A percentile compares a stretch with the other conserved stretches of the same genome.
Evolutionary conservation across 768 basidiomycete species (phyloP).

Genomic region (Lentinula aciculospora): DNA sequence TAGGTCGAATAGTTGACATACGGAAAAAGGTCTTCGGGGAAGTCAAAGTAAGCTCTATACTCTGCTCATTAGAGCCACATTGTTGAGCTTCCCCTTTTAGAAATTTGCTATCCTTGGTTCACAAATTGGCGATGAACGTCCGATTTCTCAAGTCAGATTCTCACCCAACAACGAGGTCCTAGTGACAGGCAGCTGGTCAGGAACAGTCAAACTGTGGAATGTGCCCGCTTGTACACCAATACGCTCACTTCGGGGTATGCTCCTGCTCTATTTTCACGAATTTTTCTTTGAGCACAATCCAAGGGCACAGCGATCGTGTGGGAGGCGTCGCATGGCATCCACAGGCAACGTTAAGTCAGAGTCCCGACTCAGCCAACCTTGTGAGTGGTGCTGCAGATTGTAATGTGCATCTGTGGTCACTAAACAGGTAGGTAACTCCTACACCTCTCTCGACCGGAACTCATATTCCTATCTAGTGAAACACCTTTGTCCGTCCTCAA

Average conservation of each 20-base stretch:
- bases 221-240: slow-evolving; percentile 85
- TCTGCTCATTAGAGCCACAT: not conserved
- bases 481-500: slow-evolving; percentile 78
- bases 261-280: not conserved
- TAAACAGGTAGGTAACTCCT: slow-evolving; percentile 53
- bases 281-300: slow-evolving; percentile 8
- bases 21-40: slow-evolving; percentile 86
- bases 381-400: slow-evolving; percentile 90
- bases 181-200: slow-evolving; percentile 95
- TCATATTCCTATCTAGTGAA: slow-evolving; percentile 46
- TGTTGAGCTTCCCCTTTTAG: slow-evolving; percentile 28
- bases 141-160: slow-evolving; percentile 91
- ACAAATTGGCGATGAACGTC: slow-evolving; percentile 95
- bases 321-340: slow-evolving; percentile 99
- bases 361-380: slow-evolving; percentile 66
- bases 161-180: slow-evolving; percentile 85
- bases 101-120: slow-evolving; percentile 91
- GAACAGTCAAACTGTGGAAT: slow-evolving; percentile 92
- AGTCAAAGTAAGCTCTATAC: slow-evolving; percentile 63
- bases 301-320: slow-evolving; percentile 86
- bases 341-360: slow-evolving; percentile 71
- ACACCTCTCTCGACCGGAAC: not conserved
- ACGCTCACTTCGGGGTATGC: slow-evolving; percentile 64
- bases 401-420: slow-evolving; percentile 82
- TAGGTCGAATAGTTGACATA: slow-evolving; percentile 86